A percentile compares a stretch with the other conserved stretches of the same genome.
phyloP scores from a whole-genome alignment of 2,329 filamentous ascomycete genomes.

The Pyrenophora tritici-repentis region DNA sequence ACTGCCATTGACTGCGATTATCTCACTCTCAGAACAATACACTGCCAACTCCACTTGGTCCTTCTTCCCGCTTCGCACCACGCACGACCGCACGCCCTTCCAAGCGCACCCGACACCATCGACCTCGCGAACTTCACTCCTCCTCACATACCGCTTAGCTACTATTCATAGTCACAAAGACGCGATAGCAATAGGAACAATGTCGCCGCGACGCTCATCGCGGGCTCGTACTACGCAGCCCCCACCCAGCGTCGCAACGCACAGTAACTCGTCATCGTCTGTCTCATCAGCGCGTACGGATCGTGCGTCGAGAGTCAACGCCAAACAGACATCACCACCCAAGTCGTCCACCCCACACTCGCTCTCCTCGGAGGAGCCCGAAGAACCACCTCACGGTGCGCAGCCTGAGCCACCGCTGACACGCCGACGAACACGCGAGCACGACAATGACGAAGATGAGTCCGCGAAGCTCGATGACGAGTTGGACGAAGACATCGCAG shows the following conservation, averaged over 20 bases:
- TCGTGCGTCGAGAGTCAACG: slow-evolving; percentile 71
- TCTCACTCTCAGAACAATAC: slow-evolving; percentile 9
- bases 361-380: slow-evolving; percentile 69
- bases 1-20: slow-evolving; percentile 17
- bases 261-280: slow-evolving; percentile 76
- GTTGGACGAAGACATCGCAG: slow-evolving; percentile 65
- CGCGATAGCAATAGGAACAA: slow-evolving; percentile 34
- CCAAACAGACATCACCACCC: slow-evolving; percentile 72
- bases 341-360: slow-evolving; percentile 77
- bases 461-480: slow-evolving; percentile 57
- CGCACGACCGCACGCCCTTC: slow-evolving; percentile 14
- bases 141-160: background rate
- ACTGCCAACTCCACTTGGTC: slow-evolving; percentile 14
- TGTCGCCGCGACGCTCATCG: slow-evolving; percentile 85
- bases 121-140: slow-evolving; percentile 3
- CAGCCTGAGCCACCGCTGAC: slow-evolving; percentile 70
- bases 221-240: slow-evolving; percentile 81
- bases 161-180: background rate
- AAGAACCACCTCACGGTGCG: slow-evolving; percentile 59
- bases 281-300: slow-evolving; percentile 75
- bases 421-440: slow-evolving; percentile 77
- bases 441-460: slow-evolving; percentile 64
- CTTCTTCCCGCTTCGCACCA: slow-evolving; percentile 17
- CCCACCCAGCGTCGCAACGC: slow-evolving; percentile 65
- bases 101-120: slow-evolving; percentile 20